A percentile compares a stretch with the other conserved stretches of the same genome.
phyloP scores from a whole-genome alignment of 176 grass and related monocot species.

The Bonia amplexicaulis region DNA sequence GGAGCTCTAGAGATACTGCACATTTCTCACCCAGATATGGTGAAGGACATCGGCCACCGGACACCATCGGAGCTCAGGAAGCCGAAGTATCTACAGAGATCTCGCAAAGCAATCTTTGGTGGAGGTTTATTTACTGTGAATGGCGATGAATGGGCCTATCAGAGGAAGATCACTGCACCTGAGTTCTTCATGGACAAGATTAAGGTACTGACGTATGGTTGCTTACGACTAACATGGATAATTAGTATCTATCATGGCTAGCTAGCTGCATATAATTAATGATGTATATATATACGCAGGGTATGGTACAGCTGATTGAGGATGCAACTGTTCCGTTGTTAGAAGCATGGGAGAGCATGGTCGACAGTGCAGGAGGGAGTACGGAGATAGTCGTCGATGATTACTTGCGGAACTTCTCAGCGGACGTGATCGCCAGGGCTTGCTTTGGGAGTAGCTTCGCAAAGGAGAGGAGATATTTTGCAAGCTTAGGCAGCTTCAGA shows the following conservation, averaged over 20 bases:
- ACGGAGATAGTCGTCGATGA: constrained; percentile 62
- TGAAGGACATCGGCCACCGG: constrained; percentile 52
- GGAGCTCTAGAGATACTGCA: constrained; percentile 54
- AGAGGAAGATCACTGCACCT: constrained; percentile 59
- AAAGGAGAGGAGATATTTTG: constrained; percentile 68
- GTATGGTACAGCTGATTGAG: constrained; percentile 51
- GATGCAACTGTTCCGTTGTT: constrained; percentile 43
- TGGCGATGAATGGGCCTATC: constrained; percentile 51
- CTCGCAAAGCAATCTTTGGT: constrained; percentile 50
- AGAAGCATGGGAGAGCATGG: constrained; percentile 48
- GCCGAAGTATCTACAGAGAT: constrained; percentile 58
- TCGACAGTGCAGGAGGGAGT: constrained; percentile 28
- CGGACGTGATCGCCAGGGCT: constrained; percentile 58
- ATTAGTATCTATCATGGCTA: constrained; percentile 26
- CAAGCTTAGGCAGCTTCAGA: constrained; percentile 54
- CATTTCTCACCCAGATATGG: constrained; percentile 50
- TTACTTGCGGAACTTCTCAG: constrained; percentile 57
- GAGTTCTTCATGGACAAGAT: constrained; percentile 85
- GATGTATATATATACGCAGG: constrained; percentile 28
- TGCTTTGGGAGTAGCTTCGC: constrained; percentile 72
- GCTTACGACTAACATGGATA: constrained; percentile 9
- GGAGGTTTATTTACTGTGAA: constrained; percentile 54
- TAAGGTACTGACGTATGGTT: constrained; percentile 38
- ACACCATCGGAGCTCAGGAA: constrained; percentile 54
- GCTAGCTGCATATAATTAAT: background rate